Percentiles rank a stretch among this genome's conserved stretches.
These are phyloP conservation scores for Thermochaetoides thermophila DNA, from an alignment of 495 filamentous ascomycete species.

Conservation along the genomic window DNA sequence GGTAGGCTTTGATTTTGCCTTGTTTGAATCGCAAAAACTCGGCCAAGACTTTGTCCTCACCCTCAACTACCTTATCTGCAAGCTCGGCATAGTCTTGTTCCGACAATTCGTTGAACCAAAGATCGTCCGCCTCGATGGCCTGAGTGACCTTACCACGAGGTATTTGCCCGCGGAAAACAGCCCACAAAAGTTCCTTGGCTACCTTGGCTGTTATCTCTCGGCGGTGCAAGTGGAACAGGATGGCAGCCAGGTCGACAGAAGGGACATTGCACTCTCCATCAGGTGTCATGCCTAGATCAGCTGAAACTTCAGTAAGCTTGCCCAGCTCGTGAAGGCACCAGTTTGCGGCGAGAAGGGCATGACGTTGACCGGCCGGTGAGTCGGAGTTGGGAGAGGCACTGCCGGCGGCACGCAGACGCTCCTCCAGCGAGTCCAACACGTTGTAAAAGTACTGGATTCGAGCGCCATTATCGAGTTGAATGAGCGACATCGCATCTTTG, in stretches of 20 bases:
- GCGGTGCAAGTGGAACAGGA: slow-evolving; percentile 48
- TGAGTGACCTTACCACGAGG: slow-evolving; percentile 33
- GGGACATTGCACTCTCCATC: slow-evolving; percentile 37
- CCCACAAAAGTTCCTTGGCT: slow-evolving; percentile 59
- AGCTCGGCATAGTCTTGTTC: slow-evolving; percentile 44
- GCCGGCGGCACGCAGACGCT: slow-evolving; percentile 23
- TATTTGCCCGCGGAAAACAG: slow-evolving; percentile 32
- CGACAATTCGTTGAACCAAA: slow-evolving; percentile 50
- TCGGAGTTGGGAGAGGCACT: slow-evolving; percentile 9
- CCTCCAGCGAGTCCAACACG: slow-evolving; percentile 42
- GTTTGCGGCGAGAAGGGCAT: slow-evolving; percentile 36
- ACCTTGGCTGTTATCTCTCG: slow-evolving; percentile 59
- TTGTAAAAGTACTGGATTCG: slow-evolving; percentile 73
- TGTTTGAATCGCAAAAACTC: slow-evolving; percentile 53
- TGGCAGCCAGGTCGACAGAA: slow-evolving; percentile 43
- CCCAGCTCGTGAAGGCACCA: slow-evolving; percentile 86
- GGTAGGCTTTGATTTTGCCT: slow-evolving; percentile 23
- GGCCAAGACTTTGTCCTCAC: slow-evolving; percentile 44
- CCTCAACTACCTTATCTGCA: slow-evolving; percentile 33
- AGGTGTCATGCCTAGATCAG: slow-evolving; percentile 23
- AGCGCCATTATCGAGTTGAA: slow-evolving; percentile 62
- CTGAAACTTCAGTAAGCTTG: slow-evolving; percentile 38
- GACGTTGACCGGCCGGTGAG: slow-evolving; percentile 3
- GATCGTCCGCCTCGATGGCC: slow-evolving; percentile 48
- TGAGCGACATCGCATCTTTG: slow-evolving; percentile 80